A percentile compares a stretch with the other conserved stretches of the same genome.
Evolutionary conservation across 495 filamentous ascomycete species (phyloP).

Genomic region (Cercophora scortea): DNA sequence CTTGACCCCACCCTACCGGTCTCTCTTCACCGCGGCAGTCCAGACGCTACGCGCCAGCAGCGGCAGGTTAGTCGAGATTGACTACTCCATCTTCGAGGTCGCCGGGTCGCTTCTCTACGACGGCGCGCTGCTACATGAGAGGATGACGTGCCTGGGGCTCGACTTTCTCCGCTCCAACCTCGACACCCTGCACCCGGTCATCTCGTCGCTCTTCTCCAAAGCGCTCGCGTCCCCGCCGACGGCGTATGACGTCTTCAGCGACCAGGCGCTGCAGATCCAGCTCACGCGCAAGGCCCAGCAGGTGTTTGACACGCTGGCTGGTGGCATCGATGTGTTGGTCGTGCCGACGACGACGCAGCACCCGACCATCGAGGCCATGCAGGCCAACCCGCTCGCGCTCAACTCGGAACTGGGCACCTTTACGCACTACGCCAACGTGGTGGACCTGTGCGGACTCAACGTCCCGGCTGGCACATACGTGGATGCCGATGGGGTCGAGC

Average conservation of each 20-base stretch:
- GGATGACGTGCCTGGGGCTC: constrained; percentile 34
- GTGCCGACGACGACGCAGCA: constrained; percentile 56
- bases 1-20: constrained; percentile 37
- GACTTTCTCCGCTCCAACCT: constrained; percentile 21
- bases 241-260: constrained; percentile 48
- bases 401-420: constrained; percentile 54
- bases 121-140: constrained; percentile 48
- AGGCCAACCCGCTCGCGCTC: constrained; percentile 43
- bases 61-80: constrained; percentile 36
- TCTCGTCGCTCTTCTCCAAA: constrained; percentile 39
- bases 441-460: constrained; percentile 55
- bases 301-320: constrained; percentile 33
- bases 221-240: constrained; percentile 38
- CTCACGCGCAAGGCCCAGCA: constrained; percentile 39
- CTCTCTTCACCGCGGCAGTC: constrained; percentile 38
- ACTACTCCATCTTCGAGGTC: constrained; percentile 48
- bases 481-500: constrained; percentile 19
- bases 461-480: constrained; percentile 46
- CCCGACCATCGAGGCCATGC: constrained; percentile 49
- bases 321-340: constrained; percentile 48
- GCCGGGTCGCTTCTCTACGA: constrained; percentile 53
- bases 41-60: constrained; percentile 36
- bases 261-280: constrained; percentile 42
- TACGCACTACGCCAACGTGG: constrained; percentile 57
- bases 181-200: constrained; percentile 49